A percentile compares a stretch with the other conserved stretches of the same genome.
Conservation (phyloP, 225 moss, liverwort and hornwort species). For the Bryum argenteum region DNA sequence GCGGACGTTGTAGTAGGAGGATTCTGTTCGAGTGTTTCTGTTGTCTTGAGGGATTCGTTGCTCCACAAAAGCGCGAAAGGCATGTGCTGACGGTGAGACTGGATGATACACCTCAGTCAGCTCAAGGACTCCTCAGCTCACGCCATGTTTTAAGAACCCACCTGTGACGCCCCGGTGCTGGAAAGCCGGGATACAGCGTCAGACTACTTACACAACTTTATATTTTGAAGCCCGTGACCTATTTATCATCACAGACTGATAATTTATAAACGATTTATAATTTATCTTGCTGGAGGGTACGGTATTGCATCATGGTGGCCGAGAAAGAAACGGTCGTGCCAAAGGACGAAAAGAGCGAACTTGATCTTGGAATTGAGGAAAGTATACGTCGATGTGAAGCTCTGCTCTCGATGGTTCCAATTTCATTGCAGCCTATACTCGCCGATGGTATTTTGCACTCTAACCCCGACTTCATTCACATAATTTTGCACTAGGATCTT, state of each 20-base stretch:
- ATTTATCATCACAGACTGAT: conserved; percentile 8
- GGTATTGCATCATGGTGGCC: conserved; percentile 33
- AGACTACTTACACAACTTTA: background rate
- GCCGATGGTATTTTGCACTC: conserved; percentile 33
- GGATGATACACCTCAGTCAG: background rate
- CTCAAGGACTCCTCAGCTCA: conserved; percentile 21
- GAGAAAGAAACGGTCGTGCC: conserved; percentile 34
- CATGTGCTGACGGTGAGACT: conserved; percentile 17
- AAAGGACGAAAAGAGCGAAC: conserved; percentile 38
- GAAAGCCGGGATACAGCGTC: background rate
- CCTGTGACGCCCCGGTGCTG: conserved; percentile 19
- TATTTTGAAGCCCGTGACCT: background rate
- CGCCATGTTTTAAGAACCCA: background rate
- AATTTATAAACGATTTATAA: conserved; percentile 5
- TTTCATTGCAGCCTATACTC: conserved; percentile 46
- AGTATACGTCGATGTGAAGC: conserved; percentile 85
- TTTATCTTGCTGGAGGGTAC: conserved; percentile 13
- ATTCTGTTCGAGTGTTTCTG: conserved; percentile 18
- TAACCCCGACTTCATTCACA: background rate
- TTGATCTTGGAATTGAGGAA: conserved; percentile 66
- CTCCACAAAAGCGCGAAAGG: background rate
- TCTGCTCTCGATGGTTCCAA: conserved; percentile 46
- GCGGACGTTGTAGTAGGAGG: conserved; percentile 5
- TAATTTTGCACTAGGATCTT: background rate
- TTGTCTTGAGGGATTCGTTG: conserved; percentile 4